Base-by-base conservation (phyloP, 164 flowering plant genomes). In the Annona squamosa region DNA sequence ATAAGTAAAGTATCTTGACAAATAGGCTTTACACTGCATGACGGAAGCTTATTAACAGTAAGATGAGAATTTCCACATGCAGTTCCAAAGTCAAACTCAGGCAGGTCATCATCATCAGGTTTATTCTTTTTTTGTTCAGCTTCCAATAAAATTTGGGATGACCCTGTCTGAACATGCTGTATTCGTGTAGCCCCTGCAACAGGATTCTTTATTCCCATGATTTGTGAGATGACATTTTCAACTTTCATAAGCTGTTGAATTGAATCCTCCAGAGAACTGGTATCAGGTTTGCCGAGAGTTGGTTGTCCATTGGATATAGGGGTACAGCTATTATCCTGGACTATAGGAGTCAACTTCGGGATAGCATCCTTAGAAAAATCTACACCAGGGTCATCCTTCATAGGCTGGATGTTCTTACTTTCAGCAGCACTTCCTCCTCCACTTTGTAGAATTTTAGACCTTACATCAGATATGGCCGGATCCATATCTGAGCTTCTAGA, bases 81-180 rank as follows among this genome's bases (percentile, higher is more conserved):
- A n/a, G 47, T 63, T 47, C 74, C 48, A 69, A 85, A 85, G 78
- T 87, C 90, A 75, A 75, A 87, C 66, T 85, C 88, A 65, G 88
- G 90, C 77, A 87, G 88, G 80, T 87, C 90, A 72, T 87, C 90
- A 70, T 82, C 84, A 69, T 78, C 83, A 57, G 13, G 18, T 52
- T 56, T 62, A n/a, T 48, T 46, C 72, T 74, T 16, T 16, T 44
- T 47, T 18, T 61, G 67, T 48, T 64, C 66, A 46, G 44, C 62
- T 72, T 71, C 68, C 43, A 41, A 57, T 2, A 62, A 45, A 10
- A 26, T 45, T 74, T 75, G 71, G 48, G 71, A 48, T 71, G 65
- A 74, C n/a, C 66, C 57, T 66, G 77, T 44, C 59, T 26, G 65
- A 46, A 43, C 42, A 48, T 75, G 71, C 26, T 64, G 68, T 37